These are phyloP conservation scores for Stachybotrys elegans DNA, from an alignment of 2,329 filamentous ascomycete genomes.

Conservation along the genomic window DNA sequence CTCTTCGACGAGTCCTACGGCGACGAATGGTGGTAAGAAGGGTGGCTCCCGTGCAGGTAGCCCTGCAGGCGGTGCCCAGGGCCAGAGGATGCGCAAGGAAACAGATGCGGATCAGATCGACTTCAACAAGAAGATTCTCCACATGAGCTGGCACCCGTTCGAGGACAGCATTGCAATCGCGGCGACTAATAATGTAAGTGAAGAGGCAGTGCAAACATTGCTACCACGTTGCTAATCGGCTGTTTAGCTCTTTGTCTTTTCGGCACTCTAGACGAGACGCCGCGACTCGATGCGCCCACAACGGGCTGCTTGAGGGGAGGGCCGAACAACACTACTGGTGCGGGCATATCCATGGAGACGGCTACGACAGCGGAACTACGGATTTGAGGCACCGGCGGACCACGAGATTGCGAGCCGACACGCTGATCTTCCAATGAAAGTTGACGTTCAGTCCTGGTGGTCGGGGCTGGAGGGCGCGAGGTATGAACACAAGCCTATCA, in stretches of 20 bases:
- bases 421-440: too few relatives aligned
- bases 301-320: too few relatives aligned
- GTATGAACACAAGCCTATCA: too few relatives aligned
- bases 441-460: too few relatives aligned
- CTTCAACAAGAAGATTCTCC: constrained; percentile 99
- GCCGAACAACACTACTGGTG: too few relatives aligned
- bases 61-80: constrained; percentile 72
- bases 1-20: constrained; percentile 65
- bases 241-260: constrained; percentile 69
- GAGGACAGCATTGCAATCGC: constrained; percentile 99
- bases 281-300: too few relatives aligned
- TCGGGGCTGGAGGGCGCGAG: too few relatives aligned
- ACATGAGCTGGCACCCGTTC: constrained; percentile 99
- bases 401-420: too few relatives aligned
- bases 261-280: constrained; percentile 62
- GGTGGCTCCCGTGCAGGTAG: constrained; percentile 81
- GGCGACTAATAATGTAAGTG: constrained; percentile 95
- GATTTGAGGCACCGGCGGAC: too few relatives aligned
- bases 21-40: constrained; percentile 75
- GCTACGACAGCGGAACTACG: too few relatives aligned
- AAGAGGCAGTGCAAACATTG: neutral
- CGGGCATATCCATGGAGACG: too few relatives aligned
- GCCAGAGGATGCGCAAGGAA: constrained; percentile 96
- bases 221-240: constrained; percentile 9
- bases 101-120: constrained; percentile 99